Percentiles rank a stretch among this genome's conserved stretches.
Conservation (phyloP, 345 rosid genomes). For the Populus pruinosa region DNA sequence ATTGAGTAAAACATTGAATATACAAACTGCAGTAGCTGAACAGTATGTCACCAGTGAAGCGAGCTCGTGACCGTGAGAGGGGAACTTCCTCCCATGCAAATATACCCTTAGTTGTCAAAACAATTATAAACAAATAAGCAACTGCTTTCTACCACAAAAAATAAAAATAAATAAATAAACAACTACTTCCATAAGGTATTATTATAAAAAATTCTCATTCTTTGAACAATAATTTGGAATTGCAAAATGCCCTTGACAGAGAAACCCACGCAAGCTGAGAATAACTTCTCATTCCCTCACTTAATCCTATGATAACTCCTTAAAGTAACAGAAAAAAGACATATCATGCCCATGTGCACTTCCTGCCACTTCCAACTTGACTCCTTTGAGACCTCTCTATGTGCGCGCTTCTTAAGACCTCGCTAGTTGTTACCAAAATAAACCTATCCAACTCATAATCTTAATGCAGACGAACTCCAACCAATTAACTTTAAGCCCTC, state of each 20-base stretch:
- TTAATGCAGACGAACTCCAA: conserved; percentile 31
- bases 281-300: conserved; percentile 37
- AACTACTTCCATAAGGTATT: conserved; percentile 16
- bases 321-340: conserved; percentile 37
- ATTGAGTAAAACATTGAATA: not conserved
- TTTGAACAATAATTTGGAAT: conserved; percentile 39
- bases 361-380: conserved; percentile 21
- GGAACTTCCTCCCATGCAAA: conserved; percentile 44
- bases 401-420: conserved; percentile 12
- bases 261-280: conserved; percentile 23
- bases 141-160: not conserved
- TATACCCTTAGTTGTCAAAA: conserved; percentile 41
- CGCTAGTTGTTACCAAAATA: conserved; percentile 14
- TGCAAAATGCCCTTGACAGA: conserved; percentile 28
- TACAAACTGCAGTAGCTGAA: not conserved
- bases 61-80: conserved; percentile 20
- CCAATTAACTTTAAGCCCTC: conserved; percentile 26
- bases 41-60: not conserved
- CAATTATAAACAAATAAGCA: conserved; percentile 26
- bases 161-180: conserved; percentile 1
- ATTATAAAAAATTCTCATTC: conserved; percentile 32
- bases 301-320: conserved; percentile 23
- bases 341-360: conserved; percentile 52
- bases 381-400: conserved; percentile 5
- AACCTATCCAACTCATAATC: conserved; percentile 28